Evolutionary conservation across 352 stramenopile genomes (phyloP), one percentile per base, ranked within the genome.

Genomic region (Elongisporangium prolatum): DNA sequence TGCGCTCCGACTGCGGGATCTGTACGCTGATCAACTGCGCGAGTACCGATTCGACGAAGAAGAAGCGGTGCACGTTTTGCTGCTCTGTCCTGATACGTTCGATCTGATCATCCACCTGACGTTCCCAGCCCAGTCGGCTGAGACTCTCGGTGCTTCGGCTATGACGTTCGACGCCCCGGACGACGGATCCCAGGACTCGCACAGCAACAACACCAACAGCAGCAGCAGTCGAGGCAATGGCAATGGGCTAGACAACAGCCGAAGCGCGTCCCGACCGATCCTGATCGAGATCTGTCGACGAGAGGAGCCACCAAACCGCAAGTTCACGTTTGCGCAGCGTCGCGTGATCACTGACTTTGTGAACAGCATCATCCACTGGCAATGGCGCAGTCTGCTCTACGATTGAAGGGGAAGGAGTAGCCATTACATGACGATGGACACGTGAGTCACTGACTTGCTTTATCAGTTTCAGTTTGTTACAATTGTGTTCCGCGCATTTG

Each of bases 21-120:
- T 96, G 18, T 93, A 92, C 62, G 71, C 77, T 5, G 81, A 86
- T 24, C 74, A 92, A 59, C 63, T 96, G 58, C 81, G 84, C 53
- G 86, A 96, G 65, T 96, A 94, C 57, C 83, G 91, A 54, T 96
- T 96, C 63, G 67, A 86, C 48, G 76, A 77, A 18, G 72, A 94
- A 57, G 73, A 70, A 18, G 86, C 75, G 54, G 90, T 77, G 14
- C 86, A 96, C 56, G 66, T 96, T 22, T 51, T 96, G 48, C 59
- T 96, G 59, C 63, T 96, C 11, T 96, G 86, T 59, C 82, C 83
- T 0, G 71, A 91, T 56, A 88, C 86, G 22, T 86, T 88, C 48
- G 86, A 96, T 56, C 65, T 96, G 21, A 93, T 96, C 64, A 94
- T 96, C 63, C 86, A 96, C 58, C 61, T 96, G 59, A 89, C 65